Conservation (phyloP, 179 eudicot species). For the Actinidia chinensis region DNA sequence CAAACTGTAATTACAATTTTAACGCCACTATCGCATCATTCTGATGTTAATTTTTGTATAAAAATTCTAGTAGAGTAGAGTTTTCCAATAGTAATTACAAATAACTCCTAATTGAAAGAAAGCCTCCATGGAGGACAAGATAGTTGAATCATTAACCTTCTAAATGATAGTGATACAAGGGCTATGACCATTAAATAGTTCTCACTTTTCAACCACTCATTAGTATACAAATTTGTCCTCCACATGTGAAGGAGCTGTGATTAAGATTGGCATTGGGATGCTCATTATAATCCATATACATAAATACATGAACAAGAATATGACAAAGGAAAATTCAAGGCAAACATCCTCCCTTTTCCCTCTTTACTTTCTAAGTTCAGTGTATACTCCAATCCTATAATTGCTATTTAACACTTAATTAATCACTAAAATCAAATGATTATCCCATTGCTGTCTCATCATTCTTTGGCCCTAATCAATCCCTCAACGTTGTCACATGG, state of each 20-base stretch:
- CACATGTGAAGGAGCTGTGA: background rate
- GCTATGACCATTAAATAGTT: background rate
- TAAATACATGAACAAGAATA: conserved; percentile 17
- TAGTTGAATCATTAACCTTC: too few species aligned
- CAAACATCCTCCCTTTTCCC: conserved; percentile 15
- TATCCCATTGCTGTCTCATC: background rate
- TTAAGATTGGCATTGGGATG: background rate
- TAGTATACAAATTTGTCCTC: background rate
- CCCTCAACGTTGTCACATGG: conserved; percentile 30
- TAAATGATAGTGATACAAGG: too few species aligned
- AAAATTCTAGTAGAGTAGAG: background rate
- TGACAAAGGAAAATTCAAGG: background rate
- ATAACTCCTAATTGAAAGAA: background rate
- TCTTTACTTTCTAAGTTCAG: conserved; percentile 24
- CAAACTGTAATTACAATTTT: too few species aligned
- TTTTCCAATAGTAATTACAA: background rate
- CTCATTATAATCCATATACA: conserved; percentile 13
- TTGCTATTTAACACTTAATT: background rate
- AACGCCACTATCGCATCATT: too few species aligned
- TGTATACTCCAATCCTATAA: conserved; percentile 23
- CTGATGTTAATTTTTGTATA: too few species aligned
- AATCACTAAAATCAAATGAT: conserved; percentile 6
- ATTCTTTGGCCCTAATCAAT: background rate
- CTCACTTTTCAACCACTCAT: background rate
- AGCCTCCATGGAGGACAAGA: too few species aligned